Percentiles rank a stretch among this genome's conserved stretches.
Evolutionary conservation across 495 filamentous ascomycete species (phyloP).

Genomic region (Filosporella fistucella): DNA sequence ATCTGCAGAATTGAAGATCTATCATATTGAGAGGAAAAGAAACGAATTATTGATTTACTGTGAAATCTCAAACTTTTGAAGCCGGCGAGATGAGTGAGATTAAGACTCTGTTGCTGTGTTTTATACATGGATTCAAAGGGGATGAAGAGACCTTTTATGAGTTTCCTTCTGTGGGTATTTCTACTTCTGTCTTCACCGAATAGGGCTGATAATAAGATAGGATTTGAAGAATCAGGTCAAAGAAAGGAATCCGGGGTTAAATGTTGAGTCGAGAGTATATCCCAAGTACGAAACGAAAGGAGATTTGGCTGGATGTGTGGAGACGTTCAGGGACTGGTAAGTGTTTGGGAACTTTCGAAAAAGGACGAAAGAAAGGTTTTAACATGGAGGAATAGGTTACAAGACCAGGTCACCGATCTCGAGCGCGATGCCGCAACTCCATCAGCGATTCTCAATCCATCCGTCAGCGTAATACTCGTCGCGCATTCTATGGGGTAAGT

Average conservation of each 20-base stretch:
- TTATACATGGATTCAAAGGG: slow-evolving; percentile 98
- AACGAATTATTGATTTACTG: too few relatives aligned
- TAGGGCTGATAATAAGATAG: background rate
- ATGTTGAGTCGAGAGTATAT: slow-evolving; percentile 67
- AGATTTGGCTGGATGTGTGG: slow-evolving; percentile 74
- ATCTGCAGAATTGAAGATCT: too few relatives aligned
- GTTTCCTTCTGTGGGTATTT: slow-evolving; percentile 49
- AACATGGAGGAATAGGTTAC: too few relatives aligned
- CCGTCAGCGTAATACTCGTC: slow-evolving; percentile 74
- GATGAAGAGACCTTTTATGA: slow-evolving; percentile 80
- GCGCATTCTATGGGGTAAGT: slow-evolving; percentile 82
- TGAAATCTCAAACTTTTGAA: too few relatives aligned
- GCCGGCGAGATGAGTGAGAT: too few relatives aligned
- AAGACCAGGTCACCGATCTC: slow-evolving; percentile 85
- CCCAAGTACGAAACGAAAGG: slow-evolving; percentile 90
- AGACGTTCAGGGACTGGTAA: slow-evolving; percentile 83
- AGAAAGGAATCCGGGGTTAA: slow-evolving; percentile 64
- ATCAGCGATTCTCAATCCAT: slow-evolving; percentile 79
- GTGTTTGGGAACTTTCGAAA: too few relatives aligned
- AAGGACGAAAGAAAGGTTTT: too few relatives aligned
- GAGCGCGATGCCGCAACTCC: slow-evolving; percentile 74
- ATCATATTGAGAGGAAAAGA: too few relatives aligned
- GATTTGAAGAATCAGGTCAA: slow-evolving; percentile 65
- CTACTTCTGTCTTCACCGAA: background rate
- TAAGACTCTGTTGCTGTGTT: slow-evolving; percentile 86